phyloP scores from a whole-genome alignment of 1,284 basidiomycete species.

The Leucoagaricus sp. region DNA sequence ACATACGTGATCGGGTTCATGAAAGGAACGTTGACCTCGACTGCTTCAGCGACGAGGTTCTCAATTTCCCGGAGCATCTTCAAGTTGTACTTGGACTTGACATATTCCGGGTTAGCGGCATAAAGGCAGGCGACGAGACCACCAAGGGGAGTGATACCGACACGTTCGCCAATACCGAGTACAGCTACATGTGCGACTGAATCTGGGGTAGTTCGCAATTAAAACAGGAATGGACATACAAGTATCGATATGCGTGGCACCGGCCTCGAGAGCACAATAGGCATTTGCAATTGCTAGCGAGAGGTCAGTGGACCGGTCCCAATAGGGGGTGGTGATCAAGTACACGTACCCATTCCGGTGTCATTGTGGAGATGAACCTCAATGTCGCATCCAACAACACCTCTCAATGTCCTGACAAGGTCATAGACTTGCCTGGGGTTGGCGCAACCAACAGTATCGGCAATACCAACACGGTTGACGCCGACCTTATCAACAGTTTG shows the following conservation, averaged over 20 bases:
- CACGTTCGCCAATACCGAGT: slow-evolving; percentile 98
- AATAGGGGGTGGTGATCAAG: slow-evolving; percentile 7
- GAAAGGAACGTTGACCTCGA: slow-evolving; percentile 98
- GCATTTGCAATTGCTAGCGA: slow-evolving; percentile 93
- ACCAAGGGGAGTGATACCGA: slow-evolving; percentile 98
- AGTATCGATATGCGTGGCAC: slow-evolving; percentile 98
- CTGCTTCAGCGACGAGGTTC: slow-evolving; percentile 98
- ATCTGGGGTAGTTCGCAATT: slow-evolving; percentile 4
- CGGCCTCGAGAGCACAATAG: slow-evolving; percentile 97
- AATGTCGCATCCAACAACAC: slow-evolving; percentile 96
- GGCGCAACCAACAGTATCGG: slow-evolving; percentile 98
- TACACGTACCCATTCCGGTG: slow-evolving; percentile 80
- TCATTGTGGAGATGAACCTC: slow-evolving; percentile 99
- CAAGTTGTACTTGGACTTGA: slow-evolving; percentile 99
- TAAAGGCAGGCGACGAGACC: slow-evolving; percentile 97
- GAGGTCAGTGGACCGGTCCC: slow-evolving; percentile 15
- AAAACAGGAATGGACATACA: slow-evolving; percentile 48
- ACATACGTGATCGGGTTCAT: slow-evolving; percentile 89
- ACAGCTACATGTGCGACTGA: slow-evolving; percentile 47
- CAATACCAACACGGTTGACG: slow-evolving; percentile 98
- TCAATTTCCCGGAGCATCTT: slow-evolving; percentile 97
- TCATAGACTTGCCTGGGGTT: slow-evolving; percentile 99
- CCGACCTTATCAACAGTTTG: slow-evolving; percentile 99
- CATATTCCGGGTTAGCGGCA: slow-evolving; percentile 95
- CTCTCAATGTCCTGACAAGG: slow-evolving; percentile 92